Conservation (phyloP, 2,329 filamentous ascomycete species). For the Colletotrichum tamarilloi region DNA sequence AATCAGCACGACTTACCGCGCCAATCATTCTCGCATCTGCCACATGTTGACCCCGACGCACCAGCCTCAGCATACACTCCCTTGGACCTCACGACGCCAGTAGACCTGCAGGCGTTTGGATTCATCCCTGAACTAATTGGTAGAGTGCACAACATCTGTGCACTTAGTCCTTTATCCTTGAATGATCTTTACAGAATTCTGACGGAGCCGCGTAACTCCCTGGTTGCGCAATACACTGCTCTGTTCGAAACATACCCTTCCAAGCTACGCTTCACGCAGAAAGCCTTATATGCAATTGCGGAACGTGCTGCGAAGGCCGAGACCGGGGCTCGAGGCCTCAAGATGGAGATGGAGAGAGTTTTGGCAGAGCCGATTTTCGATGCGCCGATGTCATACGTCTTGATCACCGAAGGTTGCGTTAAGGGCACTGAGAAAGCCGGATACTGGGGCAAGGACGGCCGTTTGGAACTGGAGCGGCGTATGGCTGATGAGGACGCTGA, state of each 20-base stretch:
- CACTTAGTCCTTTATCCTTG: constrained; percentile 79
- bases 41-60: constrained; percentile 59
- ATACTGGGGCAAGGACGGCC: constrained; percentile 77
- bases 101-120: constrained; percentile 85
- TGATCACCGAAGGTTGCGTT: constrained; percentile 78
- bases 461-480: constrained; percentile 75
- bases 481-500: constrained; percentile 70
- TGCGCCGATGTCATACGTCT: constrained; percentile 79
- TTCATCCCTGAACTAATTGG: constrained; percentile 97
- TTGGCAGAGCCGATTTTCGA: constrained; percentile 86
- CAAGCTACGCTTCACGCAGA: constrained; percentile 84
- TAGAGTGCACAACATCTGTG: constrained; percentile 90
- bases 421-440: constrained; percentile 67
- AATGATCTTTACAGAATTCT: constrained; percentile 84
- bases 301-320: constrained; percentile 67
- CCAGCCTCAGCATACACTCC: constrained; percentile 59
- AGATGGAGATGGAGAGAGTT: constrained; percentile 84
- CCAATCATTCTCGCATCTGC: constrained; percentile 66
- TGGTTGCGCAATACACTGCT: constrained; percentile 88
- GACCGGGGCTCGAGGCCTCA: constrained; percentile 83
- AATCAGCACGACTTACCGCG: constrained; percentile 72
- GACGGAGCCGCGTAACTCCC: constrained; percentile 89
- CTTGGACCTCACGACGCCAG: constrained; percentile 79
- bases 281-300: constrained; percentile 84
- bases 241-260: constrained; percentile 85